These are phyloP conservation scores for Maudiozyma serrabonitensis DNA, from an alignment of 805 yeast genomes.

Conservation along the genomic window DNA sequence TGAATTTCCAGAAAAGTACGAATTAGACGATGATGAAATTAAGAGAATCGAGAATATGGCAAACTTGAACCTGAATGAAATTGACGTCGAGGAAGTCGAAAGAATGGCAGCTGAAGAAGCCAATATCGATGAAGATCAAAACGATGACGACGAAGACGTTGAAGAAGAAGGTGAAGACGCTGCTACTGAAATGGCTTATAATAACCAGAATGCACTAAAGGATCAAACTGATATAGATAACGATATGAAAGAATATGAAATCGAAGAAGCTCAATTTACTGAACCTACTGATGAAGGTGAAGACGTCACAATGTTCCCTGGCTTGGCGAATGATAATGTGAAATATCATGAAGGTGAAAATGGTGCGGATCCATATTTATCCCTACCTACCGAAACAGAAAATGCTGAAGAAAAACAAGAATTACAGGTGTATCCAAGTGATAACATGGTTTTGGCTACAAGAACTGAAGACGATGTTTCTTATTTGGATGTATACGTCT, in stretches of 20 bases:
- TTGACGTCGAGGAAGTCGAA: slow-evolving; percentile 51
- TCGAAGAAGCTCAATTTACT: slow-evolving; percentile 74
- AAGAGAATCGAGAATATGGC: slow-evolving; percentile 83
- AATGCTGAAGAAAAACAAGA: slow-evolving; percentile 71
- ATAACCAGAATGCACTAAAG: slow-evolving; percentile 26
- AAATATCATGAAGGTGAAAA: slow-evolving; percentile 44
- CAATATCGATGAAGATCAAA: slow-evolving; percentile 25
- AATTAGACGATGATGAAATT: slow-evolving; percentile 85
- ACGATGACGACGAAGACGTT: slow-evolving; percentile 12
- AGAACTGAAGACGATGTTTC: slow-evolving; percentile 95
- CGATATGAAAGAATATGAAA: slow-evolving; percentile 77
- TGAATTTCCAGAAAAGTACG: slow-evolving; percentile 84
- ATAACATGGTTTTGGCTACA: slow-evolving; percentile 79
- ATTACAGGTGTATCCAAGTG: slow-evolving; percentile 78
- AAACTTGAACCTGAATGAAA: slow-evolving; percentile 68
- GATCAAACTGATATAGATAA: slow-evolving; percentile 62
- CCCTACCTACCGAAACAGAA: slow-evolving; percentile 44
- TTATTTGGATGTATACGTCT: slow-evolving; percentile 83
- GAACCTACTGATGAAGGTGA: slow-evolving; percentile 48
- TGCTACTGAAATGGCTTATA: neutral
- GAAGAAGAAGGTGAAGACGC: neutral
- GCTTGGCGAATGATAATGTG: slow-evolving; percentile 48
- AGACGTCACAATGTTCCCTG: slow-evolving; percentile 60
- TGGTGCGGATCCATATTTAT: slow-evolving; percentile 35
- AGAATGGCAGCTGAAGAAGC: slow-evolving; percentile 27